Base-by-base conservation (phyloP, 805 yeast genomes). In the Myxozyma geophila region DNA sequence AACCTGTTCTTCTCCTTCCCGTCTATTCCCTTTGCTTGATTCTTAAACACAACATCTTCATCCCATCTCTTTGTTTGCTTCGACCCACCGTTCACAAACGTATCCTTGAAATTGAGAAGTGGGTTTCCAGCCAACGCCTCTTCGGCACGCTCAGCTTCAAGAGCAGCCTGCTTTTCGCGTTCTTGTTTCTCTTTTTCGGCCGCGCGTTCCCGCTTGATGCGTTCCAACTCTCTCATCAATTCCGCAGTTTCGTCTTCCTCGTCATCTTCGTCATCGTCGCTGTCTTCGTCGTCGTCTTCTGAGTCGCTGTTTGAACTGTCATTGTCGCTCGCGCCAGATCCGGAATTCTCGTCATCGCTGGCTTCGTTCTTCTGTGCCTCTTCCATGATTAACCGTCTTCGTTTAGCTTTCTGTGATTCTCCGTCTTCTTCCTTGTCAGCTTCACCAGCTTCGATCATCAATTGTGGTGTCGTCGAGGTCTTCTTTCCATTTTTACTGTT, bases 61-160 rank as follows among this genome's bases (percentile, higher is more conserved):
- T 71, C 73, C 79, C 79, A 76, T 39, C 66, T 23, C 48, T 51
- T 54, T 10, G 51, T 21, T 21, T 49, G 57, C 19, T 51, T 36
- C 7, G 40, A 15, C 17, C 37, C 17, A 3, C 61, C 60, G 23
- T 54, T 54, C n/a, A 49, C 57, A 44, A 58, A 63, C 15, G 59
- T 60, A 21, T 59, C 61, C 10, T 49, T 47, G 39, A 60, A 51
- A 6, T 59, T 64, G 52, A 76, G 59, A n/a, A 76, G 62, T 3
- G 78, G 77, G 54, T 75, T 75, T n/a, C 77, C 75, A 36, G 52
- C 63, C 15, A 76, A 73, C 9, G 74, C 70, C 50, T 73, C 70
- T 49, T 66, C 54, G 40, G 67, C 66, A 15, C 68, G 64, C 8
- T 67, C 72, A 17, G 70, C 70, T n/a, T 57, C 70, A 49, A 64